A percentile compares a stretch with the other conserved stretches of the same genome.
These are phyloP conservation scores for Eucalyptus leucophloia DNA, from an alignment of 345 rosid species.

Conservation along the genomic window DNA sequence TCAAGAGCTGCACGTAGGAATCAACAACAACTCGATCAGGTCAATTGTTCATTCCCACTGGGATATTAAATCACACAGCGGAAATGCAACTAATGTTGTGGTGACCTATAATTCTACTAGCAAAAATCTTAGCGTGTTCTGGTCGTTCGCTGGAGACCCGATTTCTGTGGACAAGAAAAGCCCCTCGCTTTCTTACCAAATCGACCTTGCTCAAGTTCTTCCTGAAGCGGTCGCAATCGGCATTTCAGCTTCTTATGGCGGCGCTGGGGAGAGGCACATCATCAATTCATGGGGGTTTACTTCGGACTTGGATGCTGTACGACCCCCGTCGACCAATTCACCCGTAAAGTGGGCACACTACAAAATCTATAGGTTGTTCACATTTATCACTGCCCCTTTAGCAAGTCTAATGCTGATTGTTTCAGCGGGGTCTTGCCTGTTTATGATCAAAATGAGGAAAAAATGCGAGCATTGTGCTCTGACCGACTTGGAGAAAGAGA, in stretches of 20 bases:
- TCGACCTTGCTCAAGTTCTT: not conserved
- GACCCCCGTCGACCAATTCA: not conserved
- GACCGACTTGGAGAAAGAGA: not conserved
- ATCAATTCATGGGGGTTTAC: not conserved
- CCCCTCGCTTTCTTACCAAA: not conserved
- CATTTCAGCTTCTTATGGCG: not conserved
- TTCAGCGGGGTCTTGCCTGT: not conserved
- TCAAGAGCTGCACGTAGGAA: accelerated
- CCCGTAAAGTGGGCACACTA: not conserved
- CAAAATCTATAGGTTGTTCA: not conserved
- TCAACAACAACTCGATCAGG: not conserved
- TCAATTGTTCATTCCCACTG: not conserved
- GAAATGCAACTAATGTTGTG: not conserved
- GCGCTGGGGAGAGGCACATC: not conserved
- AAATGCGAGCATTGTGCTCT: not conserved
- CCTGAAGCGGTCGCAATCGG: not conserved
- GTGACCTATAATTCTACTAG: not conserved
- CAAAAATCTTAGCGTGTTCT: not conserved
- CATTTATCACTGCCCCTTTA: not conserved
- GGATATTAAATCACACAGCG: not conserved
- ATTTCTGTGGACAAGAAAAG: not conserved
- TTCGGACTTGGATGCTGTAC: not conserved
- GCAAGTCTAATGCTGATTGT: not conserved
- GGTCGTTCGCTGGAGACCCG: not conserved
- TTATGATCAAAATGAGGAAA: not conserved